A percentile compares a stretch with the other conserved stretches of the same genome.
These are phyloP conservation scores for Candida anglica DNA, from an alignment of 805 yeast species.

Conservation along the genomic window DNA sequence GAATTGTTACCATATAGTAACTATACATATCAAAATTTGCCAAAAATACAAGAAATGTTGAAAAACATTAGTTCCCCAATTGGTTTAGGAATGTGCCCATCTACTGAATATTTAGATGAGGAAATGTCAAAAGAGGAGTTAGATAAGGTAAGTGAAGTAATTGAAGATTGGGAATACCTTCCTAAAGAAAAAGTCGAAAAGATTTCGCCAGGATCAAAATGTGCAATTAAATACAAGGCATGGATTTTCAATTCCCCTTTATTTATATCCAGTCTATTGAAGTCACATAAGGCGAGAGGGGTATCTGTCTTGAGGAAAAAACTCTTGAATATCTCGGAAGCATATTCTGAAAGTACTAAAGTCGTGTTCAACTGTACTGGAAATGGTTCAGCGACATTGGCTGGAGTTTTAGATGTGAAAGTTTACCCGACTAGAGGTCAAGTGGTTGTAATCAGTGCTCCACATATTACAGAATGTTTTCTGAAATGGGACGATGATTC, in stretches of 20 bases:
- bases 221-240: conserved; percentile 7
- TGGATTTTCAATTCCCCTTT: conserved; percentile 18
- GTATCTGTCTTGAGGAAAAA: conserved; percentile 7
- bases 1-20: conserved; percentile 5
- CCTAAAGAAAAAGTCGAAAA: background rate
- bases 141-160: conserved; percentile 2
- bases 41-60: conserved; percentile 4
- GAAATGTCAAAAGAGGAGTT: conserved; percentile 4
- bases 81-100: conserved; percentile 1
- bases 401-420: conserved; percentile 14
- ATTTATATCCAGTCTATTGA: conserved; percentile 10
- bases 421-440: conserved; percentile 22
- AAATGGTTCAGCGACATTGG: conserved; percentile 16
- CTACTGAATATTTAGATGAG: conserved; percentile 6
- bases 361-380: conserved; percentile 25
- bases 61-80: conserved; percentile 4
- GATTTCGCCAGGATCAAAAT: background rate
- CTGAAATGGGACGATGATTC: conserved; percentile 15
- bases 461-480: conserved; percentile 17
- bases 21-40: conserved; percentile 9
- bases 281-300: conserved; percentile 11
- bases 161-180: conserved; percentile 3
- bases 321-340: conserved; percentile 14
- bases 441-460: conserved; percentile 22
- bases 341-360: conserved; percentile 6